phyloP scores from a whole-genome alignment of 2,329 filamentous ascomycete species.

The Conoideocrella luteorostrata region DNA sequence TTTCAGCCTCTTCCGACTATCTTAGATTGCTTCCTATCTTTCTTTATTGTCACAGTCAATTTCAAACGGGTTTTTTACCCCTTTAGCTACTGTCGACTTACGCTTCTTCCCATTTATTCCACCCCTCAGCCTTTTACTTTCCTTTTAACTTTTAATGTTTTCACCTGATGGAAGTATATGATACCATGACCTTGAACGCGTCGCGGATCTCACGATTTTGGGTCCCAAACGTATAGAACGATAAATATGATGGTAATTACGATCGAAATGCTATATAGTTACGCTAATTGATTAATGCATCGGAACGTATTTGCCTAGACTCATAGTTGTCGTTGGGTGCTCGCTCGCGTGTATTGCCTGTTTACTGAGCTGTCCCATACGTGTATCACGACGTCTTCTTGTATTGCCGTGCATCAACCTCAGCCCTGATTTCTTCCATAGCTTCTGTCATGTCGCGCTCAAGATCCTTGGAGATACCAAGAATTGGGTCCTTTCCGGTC shows the following conservation, averaged over 20 bases:
- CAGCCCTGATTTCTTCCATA: constrained; percentile 64
- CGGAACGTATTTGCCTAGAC: too few relatives aligned
- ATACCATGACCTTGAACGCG: neutral
- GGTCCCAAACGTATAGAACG: neutral
- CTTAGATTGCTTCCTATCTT: too few relatives aligned
- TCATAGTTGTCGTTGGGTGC: too few relatives aligned
- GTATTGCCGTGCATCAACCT: constrained; percentile 53
- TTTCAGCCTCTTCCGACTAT: too few relatives aligned
- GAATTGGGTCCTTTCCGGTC: constrained; percentile 51
- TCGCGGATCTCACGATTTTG: neutral
- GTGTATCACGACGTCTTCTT: constrained; percentile 12
- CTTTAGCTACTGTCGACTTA: too few relatives aligned
- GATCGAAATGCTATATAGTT: neutral
- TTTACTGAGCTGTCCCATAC: neutral
- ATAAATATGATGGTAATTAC: neutral
- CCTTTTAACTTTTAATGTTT: neutral
- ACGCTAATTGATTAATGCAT: neutral
- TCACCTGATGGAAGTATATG: neutral
- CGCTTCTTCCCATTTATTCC: neutral
- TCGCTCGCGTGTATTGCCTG: neutral
- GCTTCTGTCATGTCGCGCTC: constrained; percentile 71
- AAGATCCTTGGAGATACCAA: constrained; percentile 75
- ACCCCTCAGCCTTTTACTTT: neutral
- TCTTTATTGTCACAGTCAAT: too few relatives aligned
- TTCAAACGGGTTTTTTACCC: neutral